Conservation (phyloP, 352 stramenopile genomes). For the Phytopythium ostracodes region DNA sequence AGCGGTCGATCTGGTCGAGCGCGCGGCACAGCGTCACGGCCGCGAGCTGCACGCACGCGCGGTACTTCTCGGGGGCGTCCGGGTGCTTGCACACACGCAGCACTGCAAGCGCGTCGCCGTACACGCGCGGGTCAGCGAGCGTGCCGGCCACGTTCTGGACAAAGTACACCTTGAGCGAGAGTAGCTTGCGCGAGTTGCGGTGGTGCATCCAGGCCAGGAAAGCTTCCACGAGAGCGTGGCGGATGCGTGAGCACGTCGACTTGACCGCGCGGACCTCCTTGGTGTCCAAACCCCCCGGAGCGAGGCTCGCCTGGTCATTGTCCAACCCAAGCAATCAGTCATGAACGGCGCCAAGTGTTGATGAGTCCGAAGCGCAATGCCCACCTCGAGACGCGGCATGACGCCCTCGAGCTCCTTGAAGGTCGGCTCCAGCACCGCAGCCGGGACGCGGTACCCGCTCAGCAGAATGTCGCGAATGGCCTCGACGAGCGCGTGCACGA, state of each 20-base stretch:
- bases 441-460: conserved; percentile 25
- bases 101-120: conserved; percentile 56
- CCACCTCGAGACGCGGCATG: conserved; percentile 62
- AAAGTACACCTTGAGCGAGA: conserved; percentile 34
- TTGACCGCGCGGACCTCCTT: conserved; percentile 43
- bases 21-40: conserved; percentile 38
- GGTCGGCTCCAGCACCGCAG: conserved; percentile 21
- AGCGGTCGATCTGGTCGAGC: conserved; percentile 57
- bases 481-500: conserved; percentile 41
- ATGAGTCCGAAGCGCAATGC: not conserved
- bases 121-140: conserved; percentile 66
- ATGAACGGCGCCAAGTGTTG: not conserved
- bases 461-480: conserved; percentile 51
- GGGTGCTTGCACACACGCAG: conserved; percentile 19
- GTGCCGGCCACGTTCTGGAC: conserved; percentile 53
- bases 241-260: conserved; percentile 44
- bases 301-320: not conserved
- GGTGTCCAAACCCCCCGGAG: conserved; percentile 24
- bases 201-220: conserved; percentile 70
- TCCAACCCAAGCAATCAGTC: not conserved
- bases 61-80: conserved; percentile 26
- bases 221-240: conserved; percentile 56
- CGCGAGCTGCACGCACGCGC: conserved; percentile 22
- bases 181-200: conserved; percentile 24
- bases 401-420: conserved; percentile 36